Percentiles rank a stretch among this genome's conserved stretches.
Conservation (phyloP, 345 rosid species). For the Nephelium lappaceum region DNA sequence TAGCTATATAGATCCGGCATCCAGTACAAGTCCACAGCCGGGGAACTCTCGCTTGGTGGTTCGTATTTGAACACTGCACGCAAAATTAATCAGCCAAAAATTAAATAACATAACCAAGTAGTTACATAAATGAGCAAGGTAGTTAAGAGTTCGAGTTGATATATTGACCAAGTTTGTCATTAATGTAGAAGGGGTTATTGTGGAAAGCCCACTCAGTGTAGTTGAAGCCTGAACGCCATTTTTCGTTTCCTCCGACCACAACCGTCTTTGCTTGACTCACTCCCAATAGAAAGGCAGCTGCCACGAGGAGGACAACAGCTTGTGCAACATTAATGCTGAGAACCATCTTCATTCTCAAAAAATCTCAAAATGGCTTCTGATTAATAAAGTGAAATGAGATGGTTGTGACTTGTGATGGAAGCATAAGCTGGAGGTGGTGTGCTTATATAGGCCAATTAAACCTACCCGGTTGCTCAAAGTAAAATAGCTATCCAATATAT, state of each 20-base stretch:
- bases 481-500: not conserved
- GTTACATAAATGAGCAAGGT: not conserved
- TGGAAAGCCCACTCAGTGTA: conserved; percentile 34
- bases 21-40: conserved; percentile 24
- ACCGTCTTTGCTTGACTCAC: conserved; percentile 24
- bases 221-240: conserved; percentile 32
- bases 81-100: not conserved
- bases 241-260: conserved; percentile 28
- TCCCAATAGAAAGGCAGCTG: conserved; percentile 19
- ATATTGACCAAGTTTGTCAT: conserved; percentile 29
- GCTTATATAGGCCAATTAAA: not conserved
- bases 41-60: conserved; percentile 10
- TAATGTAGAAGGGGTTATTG: conserved; percentile 30
- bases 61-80: conserved; percentile 34
- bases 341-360: conserved; percentile 4
- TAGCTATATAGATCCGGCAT: conserved; percentile 27
- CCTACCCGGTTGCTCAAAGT: not conserved
- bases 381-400: not conserved
- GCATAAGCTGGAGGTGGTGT: not conserved
- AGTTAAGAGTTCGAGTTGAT: not conserved
- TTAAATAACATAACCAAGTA: not conserved
- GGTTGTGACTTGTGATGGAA: not conserved
- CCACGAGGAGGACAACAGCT: conserved; percentile 3
- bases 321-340: conserved; percentile 1
- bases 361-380: not conserved